Percentiles rank a stretch among this genome's conserved stretches.
phyloP scores from a whole-genome alignment of 2,329 filamentous ascomycete genomes.

The Pseudonectria foliicola region DNA sequence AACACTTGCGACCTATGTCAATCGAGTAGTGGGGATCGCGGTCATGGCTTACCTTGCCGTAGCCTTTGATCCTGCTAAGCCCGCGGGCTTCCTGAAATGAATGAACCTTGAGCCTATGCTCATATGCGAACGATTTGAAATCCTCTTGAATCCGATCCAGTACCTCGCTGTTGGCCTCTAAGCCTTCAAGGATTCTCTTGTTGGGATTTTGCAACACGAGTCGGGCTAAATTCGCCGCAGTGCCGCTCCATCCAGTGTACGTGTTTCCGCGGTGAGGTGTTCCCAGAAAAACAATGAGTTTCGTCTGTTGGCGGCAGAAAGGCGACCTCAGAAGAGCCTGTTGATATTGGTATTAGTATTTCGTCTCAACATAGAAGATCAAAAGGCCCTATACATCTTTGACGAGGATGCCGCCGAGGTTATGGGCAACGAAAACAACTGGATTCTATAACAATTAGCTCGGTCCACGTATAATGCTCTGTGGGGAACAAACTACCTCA shows the following conservation, averaged over 20 bases:
- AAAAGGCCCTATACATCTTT: conserved; percentile 25
- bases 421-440: conserved; percentile 30
- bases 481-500: not conserved
- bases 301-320: conserved; percentile 19
- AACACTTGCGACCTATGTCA: too few species aligned
- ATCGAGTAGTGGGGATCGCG: too few species aligned
- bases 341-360: not conserved
- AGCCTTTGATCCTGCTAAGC: conserved; percentile 27
- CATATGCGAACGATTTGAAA: conserved; percentile 22
- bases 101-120: conserved; percentile 27
- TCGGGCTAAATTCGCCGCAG: conserved; percentile 16
- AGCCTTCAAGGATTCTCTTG: conserved; percentile 22
- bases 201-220: conserved; percentile 14
- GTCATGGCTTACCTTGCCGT: conserved; percentile 9
- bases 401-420: conserved; percentile 31
- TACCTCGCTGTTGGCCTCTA: conserved; percentile 29
- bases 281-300: conserved; percentile 31
- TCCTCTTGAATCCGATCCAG: conserved; percentile 31
- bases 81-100: conserved; percentile 31
- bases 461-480: too few species aligned
- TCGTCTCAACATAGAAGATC: not conserved
- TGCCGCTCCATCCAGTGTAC: conserved; percentile 25
- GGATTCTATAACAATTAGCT: conserved; percentile 16
- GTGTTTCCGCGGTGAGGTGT: conserved; percentile 32
- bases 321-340: conserved; percentile 27